phyloP scores from a whole-genome alignment of 495 filamentous ascomycete genomes.

The Amphirosellinia nigrospora region DNA sequence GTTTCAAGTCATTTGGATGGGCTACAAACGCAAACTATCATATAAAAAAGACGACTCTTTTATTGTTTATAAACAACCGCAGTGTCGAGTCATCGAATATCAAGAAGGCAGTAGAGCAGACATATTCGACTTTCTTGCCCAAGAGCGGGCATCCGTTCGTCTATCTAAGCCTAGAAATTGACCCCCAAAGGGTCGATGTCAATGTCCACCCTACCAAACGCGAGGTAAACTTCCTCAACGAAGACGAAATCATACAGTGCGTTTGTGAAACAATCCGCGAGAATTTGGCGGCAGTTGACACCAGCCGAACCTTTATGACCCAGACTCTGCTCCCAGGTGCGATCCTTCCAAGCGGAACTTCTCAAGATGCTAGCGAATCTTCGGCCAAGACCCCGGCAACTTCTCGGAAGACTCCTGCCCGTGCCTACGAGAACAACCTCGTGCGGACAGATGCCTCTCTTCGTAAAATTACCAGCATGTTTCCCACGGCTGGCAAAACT shows the following conservation, averaged over 20 bases:
- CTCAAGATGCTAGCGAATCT: slow-evolving; percentile 38
- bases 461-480: slow-evolving; percentile 96
- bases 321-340: slow-evolving; percentile 84
- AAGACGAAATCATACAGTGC: slow-evolving; percentile 92
- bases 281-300: slow-evolving; percentile 87
- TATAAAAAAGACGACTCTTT: slow-evolving; percentile 84
- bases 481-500: slow-evolving; percentile 57
- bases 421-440: slow-evolving; percentile 85
- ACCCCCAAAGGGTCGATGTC: slow-evolving; percentile 92
- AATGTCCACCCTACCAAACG: slow-evolving; percentile 98
- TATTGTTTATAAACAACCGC: slow-evolving; percentile 97
- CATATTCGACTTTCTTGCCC: slow-evolving; percentile 86
- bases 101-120: slow-evolving; percentile 89
- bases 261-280: slow-evolving; percentile 82
- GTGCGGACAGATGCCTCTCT: slow-evolving; percentile 88
- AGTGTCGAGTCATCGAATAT: slow-evolving; percentile 93
- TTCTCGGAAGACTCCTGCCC: slow-evolving; percentile 51
- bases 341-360: slow-evolving; percentile 45
- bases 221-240: slow-evolving; percentile 97
- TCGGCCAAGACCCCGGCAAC: slow-evolving; percentile 50
- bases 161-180: slow-evolving; percentile 92
- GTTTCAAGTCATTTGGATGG: slow-evolving; percentile 81
- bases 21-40: slow-evolving; percentile 96
- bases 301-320: slow-evolving; percentile 91
- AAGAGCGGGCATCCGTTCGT: slow-evolving; percentile 95